Evolutionary conservation across 768 basidiomycete species (phyloP), one percentile per base, ranked within the genome.

Genomic region (Wakefieldia striispora): DNA sequence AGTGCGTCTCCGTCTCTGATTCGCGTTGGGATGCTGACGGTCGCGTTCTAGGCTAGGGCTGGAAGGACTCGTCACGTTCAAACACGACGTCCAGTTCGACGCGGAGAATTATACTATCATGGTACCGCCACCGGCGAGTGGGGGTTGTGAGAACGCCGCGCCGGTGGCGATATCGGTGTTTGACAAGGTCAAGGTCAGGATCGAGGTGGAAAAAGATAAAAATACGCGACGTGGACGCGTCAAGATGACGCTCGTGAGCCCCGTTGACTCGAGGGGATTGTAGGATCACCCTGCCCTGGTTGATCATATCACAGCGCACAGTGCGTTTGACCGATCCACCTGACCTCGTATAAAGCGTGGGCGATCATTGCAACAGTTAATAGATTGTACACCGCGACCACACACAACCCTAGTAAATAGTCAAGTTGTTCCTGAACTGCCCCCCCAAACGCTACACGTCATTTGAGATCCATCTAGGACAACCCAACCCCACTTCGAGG

Each of bases 61-160:
- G 43, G 95, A 97, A 68, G 97, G 97, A 0, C 73, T 99, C 23
- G 85, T 99, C 52, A 91, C 83, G 61, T 97, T 99, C 81, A 94
- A 94, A 74, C 82, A 82, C 12, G 88, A 91, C 50, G 88, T 83
- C 47, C 79, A 84, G 45, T 97, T 94, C 62, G 93, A 99, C 58
- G 82, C 92, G 16, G 95, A 98, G 33, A 87, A 87, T 57, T 97
- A 95, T 64, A 82, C 81, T 2, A 81, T 98, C 45, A 80, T 82
- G 0, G 74, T 97, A 4, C 87, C 88, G 14, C 5, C 27, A 8
- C 2, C 14, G 11, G 33, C 16, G 33, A 16, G 11, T 1, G 6
- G 3, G 29, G 29, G 3, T 13, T 10, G 3, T 29, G 33, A 19
- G 39, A 33, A 49, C 11, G 65, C 61, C 16, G 63, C 70, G 10